phyloP scores from a whole-genome alignment of 805 yeast species.

The Alloascoidea africana region DNA sequence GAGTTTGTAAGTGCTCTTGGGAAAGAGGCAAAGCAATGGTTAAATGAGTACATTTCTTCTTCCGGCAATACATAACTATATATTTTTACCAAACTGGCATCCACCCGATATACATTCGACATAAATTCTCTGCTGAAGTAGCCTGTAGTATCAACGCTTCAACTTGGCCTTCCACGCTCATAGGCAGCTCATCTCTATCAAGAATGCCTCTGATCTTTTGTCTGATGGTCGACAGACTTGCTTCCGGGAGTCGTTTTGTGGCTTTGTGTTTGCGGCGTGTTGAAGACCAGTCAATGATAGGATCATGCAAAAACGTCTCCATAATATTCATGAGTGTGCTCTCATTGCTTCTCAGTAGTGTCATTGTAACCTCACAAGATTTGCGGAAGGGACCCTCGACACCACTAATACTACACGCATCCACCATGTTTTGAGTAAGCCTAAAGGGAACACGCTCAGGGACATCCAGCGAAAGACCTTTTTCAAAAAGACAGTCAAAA shows the following conservation, averaged over 20 bases:
- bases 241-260: constrained; percentile 30
- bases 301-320: constrained; percentile 88
- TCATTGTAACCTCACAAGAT: constrained; percentile 72
- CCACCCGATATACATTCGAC: constrained; percentile 95
- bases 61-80: neutral
- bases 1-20: neutral
- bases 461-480: constrained; percentile 50
- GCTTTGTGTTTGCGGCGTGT: constrained; percentile 22
- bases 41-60: neutral
- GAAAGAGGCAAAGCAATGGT: neutral
- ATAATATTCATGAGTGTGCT: constrained; percentile 76
- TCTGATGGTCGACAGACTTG: constrained; percentile 56
- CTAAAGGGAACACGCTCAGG: constrained; percentile 96
- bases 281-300: constrained; percentile 64
- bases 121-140: constrained; percentile 48
- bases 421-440: constrained; percentile 74
- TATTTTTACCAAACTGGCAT: constrained; percentile 41
- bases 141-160: constrained; percentile 81
- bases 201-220: constrained; percentile 74
- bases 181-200: constrained; percentile 68
- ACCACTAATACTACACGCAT: constrained; percentile 79
- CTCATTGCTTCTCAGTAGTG: constrained; percentile 61
- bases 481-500: constrained; percentile 91
- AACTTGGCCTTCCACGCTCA: constrained; percentile 87
- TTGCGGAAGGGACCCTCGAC: constrained; percentile 82